These are phyloP conservation scores for Tuber indicum DNA, from an alignment of 495 filamentous ascomycete species.

Conservation along the genomic window DNA sequence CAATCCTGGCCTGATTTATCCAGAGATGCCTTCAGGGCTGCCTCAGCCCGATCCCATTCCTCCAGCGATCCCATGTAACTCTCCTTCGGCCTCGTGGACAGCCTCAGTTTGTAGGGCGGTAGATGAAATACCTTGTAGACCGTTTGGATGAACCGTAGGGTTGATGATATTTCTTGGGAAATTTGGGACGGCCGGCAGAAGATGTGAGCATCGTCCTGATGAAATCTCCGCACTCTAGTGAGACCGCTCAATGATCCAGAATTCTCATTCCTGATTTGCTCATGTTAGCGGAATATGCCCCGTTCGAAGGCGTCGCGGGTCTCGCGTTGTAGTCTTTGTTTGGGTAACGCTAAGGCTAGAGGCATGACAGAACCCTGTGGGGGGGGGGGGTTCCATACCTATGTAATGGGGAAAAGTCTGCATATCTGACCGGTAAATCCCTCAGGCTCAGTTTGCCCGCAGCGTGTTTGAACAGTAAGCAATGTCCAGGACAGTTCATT, in stretches of 20 bases:
- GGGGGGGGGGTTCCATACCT: conserved; percentile 18
- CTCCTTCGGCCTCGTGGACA: conserved; percentile 72
- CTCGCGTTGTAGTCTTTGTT: neutral
- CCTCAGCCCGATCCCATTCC: conserved; percentile 79
- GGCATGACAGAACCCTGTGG: neutral
- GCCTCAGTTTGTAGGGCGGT: conserved; percentile 64
- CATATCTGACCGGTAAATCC: conserved; percentile 82
- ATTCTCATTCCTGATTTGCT: conserved; percentile 63
- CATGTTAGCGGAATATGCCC: neutral
- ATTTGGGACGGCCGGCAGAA: conserved; percentile 85
- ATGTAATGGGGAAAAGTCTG: conserved; percentile 87
- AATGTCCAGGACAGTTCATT: conserved; percentile 97
- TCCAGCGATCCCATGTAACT: conserved; percentile 70
- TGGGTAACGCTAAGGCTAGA: neutral
- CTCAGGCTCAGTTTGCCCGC: conserved; percentile 66
- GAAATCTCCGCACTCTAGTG: conserved; percentile 84
- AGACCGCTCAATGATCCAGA: conserved; percentile 80
- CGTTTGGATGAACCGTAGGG: conserved; percentile 71
- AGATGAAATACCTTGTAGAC: conserved; percentile 71
- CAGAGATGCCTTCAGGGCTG: conserved; percentile 62
- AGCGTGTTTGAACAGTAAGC: conserved; percentile 65
- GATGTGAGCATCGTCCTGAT: conserved; percentile 94
- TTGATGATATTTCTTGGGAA: conserved; percentile 67
- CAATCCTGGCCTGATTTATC: conserved; percentile 59
- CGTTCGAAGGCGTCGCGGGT: neutral